Evolutionary conservation across 139 green algal genomes (phyloP).

Genomic region (Auxenochlorella pyrenoidosa): DNA sequence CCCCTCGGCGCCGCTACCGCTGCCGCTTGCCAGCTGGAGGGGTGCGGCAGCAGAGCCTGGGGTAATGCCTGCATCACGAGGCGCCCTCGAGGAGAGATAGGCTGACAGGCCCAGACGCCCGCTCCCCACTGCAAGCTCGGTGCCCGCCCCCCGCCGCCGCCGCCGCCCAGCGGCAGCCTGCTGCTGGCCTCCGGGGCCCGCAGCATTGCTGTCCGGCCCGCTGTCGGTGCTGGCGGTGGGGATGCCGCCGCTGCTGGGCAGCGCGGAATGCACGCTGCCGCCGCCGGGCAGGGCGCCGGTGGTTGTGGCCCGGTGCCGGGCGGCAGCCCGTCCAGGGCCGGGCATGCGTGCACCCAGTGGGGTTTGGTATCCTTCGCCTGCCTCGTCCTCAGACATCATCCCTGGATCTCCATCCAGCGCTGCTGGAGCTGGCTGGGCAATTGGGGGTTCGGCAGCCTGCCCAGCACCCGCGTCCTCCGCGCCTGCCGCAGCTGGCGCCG

Average conservation of each 20-base stretch:
- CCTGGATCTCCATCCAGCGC: too few species aligned
- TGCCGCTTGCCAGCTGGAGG: not conserved
- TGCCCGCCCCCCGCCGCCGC: not conserved
- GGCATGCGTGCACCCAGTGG: not conserved
- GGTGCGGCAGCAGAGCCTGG: not conserved
- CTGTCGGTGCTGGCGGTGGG: conserved; percentile 4
- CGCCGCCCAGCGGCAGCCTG: not conserved
- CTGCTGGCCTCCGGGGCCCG: not conserved
- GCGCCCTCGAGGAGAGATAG: not conserved
- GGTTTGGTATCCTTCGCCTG: not conserved
- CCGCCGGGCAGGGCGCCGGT: not conserved
- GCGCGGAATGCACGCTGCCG: too few species aligned
- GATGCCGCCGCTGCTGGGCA: conserved; percentile 22
- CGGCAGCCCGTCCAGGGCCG: not conserved
- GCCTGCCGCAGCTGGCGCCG: too few species aligned
- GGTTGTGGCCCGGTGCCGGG: not conserved
- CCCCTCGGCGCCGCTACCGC: not conserved
- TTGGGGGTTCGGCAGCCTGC: too few species aligned
- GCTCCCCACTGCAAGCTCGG: not conserved
- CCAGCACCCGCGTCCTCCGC: too few species aligned
- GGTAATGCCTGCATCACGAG: not conserved
- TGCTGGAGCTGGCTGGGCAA: not conserved
- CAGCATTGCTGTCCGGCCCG: not conserved
- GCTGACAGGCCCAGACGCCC: not conserved
- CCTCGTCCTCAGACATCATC: not conserved